These are phyloP conservation scores for Endocarpon pusillum DNA, from an alignment of 495 filamentous ascomycete genomes.

Conservation along the genomic window DNA sequence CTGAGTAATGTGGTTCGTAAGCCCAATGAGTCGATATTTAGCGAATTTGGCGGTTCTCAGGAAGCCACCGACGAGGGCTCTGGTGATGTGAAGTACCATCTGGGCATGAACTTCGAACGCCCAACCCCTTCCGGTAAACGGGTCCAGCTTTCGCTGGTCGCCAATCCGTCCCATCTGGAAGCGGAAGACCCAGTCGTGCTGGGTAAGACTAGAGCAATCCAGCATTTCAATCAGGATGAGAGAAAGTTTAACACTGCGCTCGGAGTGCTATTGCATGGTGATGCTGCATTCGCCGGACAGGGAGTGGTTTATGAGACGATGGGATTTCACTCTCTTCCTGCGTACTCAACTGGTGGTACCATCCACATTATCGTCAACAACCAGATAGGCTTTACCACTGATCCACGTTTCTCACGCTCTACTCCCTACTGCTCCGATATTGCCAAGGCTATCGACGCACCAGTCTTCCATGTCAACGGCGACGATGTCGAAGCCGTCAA, in stretches of 20 bases:
- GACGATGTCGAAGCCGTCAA: constrained; percentile 97
- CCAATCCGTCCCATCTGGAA: constrained; percentile 96
- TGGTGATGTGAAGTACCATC: constrained; percentile 96
- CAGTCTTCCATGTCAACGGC: constrained; percentile 97
- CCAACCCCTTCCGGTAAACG: constrained; percentile 97
- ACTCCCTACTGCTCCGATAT: constrained; percentile 99
- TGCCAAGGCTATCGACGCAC: constrained; percentile 94
- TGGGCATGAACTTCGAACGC: constrained; percentile 99
- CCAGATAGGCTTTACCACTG: constrained; percentile 99
- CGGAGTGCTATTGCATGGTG: constrained; percentile 89
- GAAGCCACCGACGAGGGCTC: constrained; percentile 90
- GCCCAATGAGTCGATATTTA: constrained; percentile 98
- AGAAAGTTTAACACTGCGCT: constrained; percentile 72
- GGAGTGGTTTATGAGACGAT: constrained; percentile 97
- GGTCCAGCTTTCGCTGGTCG: constrained; percentile 92
- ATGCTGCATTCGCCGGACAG: constrained; percentile 91
- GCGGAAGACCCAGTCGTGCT: constrained; percentile 96
- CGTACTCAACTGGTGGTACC: constrained; percentile 92
- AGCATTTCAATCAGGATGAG: constrained; percentile 98
- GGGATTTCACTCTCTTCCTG: constrained; percentile 87
- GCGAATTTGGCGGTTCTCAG: constrained; percentile 80
- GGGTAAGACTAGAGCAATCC: constrained; percentile 91
- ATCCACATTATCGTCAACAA: constrained; percentile 98
- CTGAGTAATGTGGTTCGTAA: constrained; percentile 97
- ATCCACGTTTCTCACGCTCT: constrained; percentile 89